These are phyloP conservation scores for Passiflora organensis DNA, from an alignment of 345 rosid genomes.

Conservation along the genomic window DNA sequence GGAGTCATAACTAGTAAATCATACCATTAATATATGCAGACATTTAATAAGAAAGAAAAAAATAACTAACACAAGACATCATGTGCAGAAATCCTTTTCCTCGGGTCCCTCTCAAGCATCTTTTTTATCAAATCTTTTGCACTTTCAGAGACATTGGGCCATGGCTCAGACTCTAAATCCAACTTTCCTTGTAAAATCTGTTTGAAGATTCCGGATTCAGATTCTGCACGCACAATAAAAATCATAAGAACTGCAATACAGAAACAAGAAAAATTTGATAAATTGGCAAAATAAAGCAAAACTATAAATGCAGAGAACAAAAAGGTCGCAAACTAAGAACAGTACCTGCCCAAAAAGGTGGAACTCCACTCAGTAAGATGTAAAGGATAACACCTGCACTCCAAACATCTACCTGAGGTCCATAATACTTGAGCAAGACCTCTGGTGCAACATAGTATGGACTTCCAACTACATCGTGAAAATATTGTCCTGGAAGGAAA, in stretches of 20 bases:
- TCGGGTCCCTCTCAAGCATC: slow-evolving; percentile 94
- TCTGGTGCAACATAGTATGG: slow-evolving; percentile 98
- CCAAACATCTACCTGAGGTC: slow-evolving; percentile 93
- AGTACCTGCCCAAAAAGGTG: slow-evolving; percentile 95
- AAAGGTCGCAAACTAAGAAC: neutral
- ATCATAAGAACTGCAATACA: too few species aligned
- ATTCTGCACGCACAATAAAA: slow-evolving; percentile 42
- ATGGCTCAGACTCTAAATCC: slow-evolving; percentile 85
- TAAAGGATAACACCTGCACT: slow-evolving; percentile 95
- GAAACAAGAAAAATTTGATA: too few species aligned
- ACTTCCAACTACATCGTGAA: slow-evolving; percentile 91
- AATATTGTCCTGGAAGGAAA: slow-evolving; percentile 54
- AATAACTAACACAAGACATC: slow-evolving; percentile 72
- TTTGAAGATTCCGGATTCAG: slow-evolving; percentile 93
- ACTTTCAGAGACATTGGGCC: slow-evolving; percentile 87
- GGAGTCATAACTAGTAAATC: too few species aligned
- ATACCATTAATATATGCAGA: neutral
- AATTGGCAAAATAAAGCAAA: too few species aligned
- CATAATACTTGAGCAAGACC: slow-evolving; percentile 79
- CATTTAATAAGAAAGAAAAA: slow-evolving; percentile 12
- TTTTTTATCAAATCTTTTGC: slow-evolving; percentile 78
- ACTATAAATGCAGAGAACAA: too few species aligned
- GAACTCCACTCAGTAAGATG: slow-evolving; percentile 90
- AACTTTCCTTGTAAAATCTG: slow-evolving; percentile 81
- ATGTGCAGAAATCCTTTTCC: slow-evolving; percentile 74